phyloP scores from a whole-genome alignment of 257 asterid genomes.

The Nyctanthes arbortristis region DNA sequence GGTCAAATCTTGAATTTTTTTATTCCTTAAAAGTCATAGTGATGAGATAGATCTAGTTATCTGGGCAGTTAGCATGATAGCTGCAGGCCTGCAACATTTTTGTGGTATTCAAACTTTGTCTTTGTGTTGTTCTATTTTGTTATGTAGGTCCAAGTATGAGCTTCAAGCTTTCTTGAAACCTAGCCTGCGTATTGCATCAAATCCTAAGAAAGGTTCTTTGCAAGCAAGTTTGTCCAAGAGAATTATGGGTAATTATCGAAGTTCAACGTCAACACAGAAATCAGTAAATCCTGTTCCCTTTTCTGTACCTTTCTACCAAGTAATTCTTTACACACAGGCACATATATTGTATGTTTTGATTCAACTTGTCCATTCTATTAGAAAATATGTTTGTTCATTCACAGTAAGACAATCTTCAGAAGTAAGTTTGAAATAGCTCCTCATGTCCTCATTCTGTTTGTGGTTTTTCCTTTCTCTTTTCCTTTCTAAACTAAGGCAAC shows the following conservation, averaged over 20 bases:
- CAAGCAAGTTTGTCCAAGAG: slow-evolving; percentile 71
- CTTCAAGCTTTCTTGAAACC: slow-evolving; percentile 92
- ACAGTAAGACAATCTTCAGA: background rate
- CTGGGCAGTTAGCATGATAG: background rate
- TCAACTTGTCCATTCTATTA: background rate
- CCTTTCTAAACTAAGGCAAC: too few relatives aligned
- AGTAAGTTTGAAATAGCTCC: background rate
- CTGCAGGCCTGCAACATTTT: background rate
- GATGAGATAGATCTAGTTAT: background rate
- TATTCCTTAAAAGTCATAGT: background rate
- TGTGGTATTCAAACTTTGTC: background rate
- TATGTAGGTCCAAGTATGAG: slow-evolving; percentile 83
- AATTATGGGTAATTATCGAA: slow-evolving; percentile 64
- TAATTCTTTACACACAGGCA: background rate
- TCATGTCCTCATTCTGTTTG: background rate
- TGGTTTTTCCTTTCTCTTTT: background rate
- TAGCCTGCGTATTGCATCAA: slow-evolving; percentile 83
- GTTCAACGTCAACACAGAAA: slow-evolving; percentile 51
- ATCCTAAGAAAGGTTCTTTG: slow-evolving; percentile 55
- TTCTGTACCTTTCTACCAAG: background rate
- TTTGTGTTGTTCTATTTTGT: slow-evolving; percentile 17
- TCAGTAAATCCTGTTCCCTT: slow-evolving; percentile 47
- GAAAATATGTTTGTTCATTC: background rate
- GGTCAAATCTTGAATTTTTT: background rate
- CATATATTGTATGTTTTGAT: background rate